Evolutionary conservation across 2,329 filamentous ascomycete species (phyloP).

Genomic region (Peltaster fructicola): DNA sequence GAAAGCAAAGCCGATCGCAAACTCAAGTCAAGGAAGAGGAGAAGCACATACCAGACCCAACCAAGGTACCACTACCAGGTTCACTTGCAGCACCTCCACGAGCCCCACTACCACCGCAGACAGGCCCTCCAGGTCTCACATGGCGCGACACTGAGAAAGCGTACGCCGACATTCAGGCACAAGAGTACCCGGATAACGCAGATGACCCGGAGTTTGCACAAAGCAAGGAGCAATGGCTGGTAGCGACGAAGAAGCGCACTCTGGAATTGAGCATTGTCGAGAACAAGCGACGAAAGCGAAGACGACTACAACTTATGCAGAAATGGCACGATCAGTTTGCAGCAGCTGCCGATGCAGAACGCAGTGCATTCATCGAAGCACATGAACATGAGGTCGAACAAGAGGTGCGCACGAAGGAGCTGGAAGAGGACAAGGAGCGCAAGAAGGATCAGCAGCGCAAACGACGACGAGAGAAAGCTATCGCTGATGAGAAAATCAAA

Average conservation of each 20-base stretch:
- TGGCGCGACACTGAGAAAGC: conserved; percentile 38
- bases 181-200: conserved; percentile 44
- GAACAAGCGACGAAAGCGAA: conserved; percentile 46
- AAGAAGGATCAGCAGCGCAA: conserved; percentile 99
- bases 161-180: conserved; percentile 42
- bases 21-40: conserved; percentile 2
- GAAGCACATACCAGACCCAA: too few species aligned
- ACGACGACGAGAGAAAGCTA: conserved; percentile 81
- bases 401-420: conserved; percentile 75
- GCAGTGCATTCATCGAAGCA: conserved; percentile 55
- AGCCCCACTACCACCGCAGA: conserved; percentile 4
- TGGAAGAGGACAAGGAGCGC: conserved; percentile 90
- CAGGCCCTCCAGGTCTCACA: conserved; percentile 19
- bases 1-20: conserved; percentile 3
- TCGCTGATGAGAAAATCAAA: conserved; percentile 74
- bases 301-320: conserved; percentile 37
- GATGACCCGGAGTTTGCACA: conserved; percentile 22
- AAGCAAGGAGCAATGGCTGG: conserved; percentile 36
- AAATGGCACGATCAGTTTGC: conserved; percentile 42
- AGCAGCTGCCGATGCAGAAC: conserved; percentile 51
- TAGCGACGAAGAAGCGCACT: conserved; percentile 46
- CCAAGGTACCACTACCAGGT: too few species aligned
- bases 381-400: conserved; percentile 68
- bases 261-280: conserved; percentile 49
- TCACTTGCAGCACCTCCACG: too few species aligned